Conservation (phyloP, 2,329 filamentous ascomycete species). For the Curvularia hawaiiensis region DNA sequence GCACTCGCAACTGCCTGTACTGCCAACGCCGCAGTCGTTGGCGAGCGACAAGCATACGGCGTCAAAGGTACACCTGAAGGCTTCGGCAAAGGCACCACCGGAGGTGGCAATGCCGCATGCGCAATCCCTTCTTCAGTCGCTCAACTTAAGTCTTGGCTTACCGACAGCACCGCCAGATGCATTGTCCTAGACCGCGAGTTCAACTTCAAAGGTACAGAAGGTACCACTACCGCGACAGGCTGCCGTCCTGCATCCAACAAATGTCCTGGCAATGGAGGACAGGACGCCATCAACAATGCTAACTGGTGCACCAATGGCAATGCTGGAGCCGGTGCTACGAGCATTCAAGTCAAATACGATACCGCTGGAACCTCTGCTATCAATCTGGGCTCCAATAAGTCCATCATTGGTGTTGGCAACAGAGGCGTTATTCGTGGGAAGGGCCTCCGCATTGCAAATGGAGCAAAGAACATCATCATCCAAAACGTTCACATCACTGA, state of each 20-base stretch:
- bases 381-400: constrained; percentile 63
- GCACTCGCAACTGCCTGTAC: constrained; percentile 11
- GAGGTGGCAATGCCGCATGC: constrained; percentile 25
- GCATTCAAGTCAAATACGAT: constrained; percentile 57
- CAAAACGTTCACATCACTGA: constrained; percentile 53
- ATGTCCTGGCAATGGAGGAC: constrained; percentile 58
- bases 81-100: constrained; percentile 33
- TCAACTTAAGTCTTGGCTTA: constrained; percentile 65
- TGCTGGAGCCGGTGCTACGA: not conserved
- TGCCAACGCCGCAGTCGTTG: constrained; percentile 22
- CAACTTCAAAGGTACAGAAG: constrained; percentile 63
- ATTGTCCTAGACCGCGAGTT: constrained; percentile 63
- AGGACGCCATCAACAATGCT: constrained; percentile 63
- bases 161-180: constrained; percentile 58
- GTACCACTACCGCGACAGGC: constrained; percentile 57
- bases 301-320: constrained; percentile 59
- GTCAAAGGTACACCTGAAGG: constrained; percentile 35
- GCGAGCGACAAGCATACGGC: constrained; percentile 23
- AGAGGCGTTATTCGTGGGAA: constrained; percentile 63
- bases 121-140: constrained; percentile 33
- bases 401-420: constrained; percentile 58
- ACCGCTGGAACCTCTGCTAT: constrained; percentile 59
- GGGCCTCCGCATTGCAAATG: constrained; percentile 52
- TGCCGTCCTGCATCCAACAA: constrained; percentile 58
- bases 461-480: constrained; percentile 60